These are phyloP conservation scores for Agaricus sinodeliciosus DNA, from an alignment of 768 basidiomycete species.

Conservation along the genomic window DNA sequence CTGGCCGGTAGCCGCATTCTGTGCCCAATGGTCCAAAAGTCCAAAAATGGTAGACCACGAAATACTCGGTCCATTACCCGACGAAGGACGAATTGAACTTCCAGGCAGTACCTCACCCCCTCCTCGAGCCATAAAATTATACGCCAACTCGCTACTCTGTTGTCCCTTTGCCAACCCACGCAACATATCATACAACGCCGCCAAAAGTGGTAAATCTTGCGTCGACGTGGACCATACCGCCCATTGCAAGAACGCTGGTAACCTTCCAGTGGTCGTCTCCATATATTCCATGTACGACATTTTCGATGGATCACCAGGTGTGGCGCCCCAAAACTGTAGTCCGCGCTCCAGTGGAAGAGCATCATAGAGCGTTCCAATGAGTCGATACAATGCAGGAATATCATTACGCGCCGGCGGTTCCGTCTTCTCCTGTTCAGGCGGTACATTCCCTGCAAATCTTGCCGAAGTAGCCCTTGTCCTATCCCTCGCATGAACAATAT, in stretches of 20 bases:
- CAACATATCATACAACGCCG: conserved; percentile 86
- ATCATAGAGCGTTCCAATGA: conserved; percentile 77
- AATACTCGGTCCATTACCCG: conserved; percentile 48
- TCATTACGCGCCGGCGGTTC: conserved; percentile 62
- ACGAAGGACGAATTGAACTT: conserved; percentile 45
- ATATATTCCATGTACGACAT: conserved; percentile 50
- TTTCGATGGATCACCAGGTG: conserved; percentile 28
- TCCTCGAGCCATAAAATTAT: conserved; percentile 83
- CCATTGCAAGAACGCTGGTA: conserved; percentile 75
- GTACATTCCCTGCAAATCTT: conserved; percentile 35
- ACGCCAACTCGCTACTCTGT: conserved; percentile 79
- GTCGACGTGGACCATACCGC: conserved; percentile 80
- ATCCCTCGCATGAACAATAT: conserved; percentile 66
- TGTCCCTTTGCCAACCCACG: conserved; percentile 77
- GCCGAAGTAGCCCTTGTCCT: conserved; percentile 45
- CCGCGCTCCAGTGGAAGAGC: conserved; percentile 69
- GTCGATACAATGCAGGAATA: conserved; percentile 75
- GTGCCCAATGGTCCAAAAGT: conserved; percentile 69
- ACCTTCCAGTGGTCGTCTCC: conserved; percentile 45
- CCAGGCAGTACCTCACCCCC: conserved; percentile 63
- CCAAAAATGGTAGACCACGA: conserved; percentile 78
- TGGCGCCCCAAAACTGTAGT: conserved; percentile 81
- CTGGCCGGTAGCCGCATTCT: conserved; percentile 42
- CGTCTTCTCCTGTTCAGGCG: conserved; percentile 33
- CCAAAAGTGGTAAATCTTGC: conserved; percentile 65